phyloP scores from a whole-genome alignment of 305 asterid genomes.

The Solanum hybrid region DNA sequence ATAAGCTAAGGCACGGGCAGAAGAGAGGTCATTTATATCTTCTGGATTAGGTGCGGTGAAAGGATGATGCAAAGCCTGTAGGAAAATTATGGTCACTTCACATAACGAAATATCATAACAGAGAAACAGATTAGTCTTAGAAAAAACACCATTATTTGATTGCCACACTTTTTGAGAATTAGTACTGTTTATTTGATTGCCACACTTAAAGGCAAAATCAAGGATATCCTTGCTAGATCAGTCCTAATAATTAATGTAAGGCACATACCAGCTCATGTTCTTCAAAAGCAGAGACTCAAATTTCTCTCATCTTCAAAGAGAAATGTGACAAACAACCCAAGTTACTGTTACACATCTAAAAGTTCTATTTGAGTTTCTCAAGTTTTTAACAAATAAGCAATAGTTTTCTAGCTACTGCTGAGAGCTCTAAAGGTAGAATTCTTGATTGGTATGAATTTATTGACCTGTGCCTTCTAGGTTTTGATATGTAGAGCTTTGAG shows the following conservation, averaged over 20 bases:
- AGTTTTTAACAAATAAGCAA: neutral
- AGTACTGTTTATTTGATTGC: neutral
- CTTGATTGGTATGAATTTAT: neutral
- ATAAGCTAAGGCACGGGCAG: constrained; percentile 96
- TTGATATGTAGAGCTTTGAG: neutral
- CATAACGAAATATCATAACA: neutral
- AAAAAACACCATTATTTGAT: neutral
- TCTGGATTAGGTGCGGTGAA: constrained; percentile 97
- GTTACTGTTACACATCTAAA: neutral
- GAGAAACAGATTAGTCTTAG: neutral
- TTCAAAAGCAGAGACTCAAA: neutral
- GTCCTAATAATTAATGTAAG: neutral
- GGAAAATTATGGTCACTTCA: constrained; percentile 9
- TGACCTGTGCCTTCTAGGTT: neutral
- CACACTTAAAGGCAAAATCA: neutral
- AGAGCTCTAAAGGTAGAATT: neutral
- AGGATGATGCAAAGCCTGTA: constrained; percentile 95
- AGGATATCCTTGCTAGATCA: neutral
- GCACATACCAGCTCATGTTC: neutral
- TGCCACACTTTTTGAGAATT: neutral
- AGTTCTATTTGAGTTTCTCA: neutral
- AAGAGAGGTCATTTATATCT: constrained; percentile 69
- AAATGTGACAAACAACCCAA: neutral
- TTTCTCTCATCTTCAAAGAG: neutral
- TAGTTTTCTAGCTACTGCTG: neutral